Conservation (phyloP, 164 flowering plant genomes). For the Cinnamomum micranthum region DNA sequence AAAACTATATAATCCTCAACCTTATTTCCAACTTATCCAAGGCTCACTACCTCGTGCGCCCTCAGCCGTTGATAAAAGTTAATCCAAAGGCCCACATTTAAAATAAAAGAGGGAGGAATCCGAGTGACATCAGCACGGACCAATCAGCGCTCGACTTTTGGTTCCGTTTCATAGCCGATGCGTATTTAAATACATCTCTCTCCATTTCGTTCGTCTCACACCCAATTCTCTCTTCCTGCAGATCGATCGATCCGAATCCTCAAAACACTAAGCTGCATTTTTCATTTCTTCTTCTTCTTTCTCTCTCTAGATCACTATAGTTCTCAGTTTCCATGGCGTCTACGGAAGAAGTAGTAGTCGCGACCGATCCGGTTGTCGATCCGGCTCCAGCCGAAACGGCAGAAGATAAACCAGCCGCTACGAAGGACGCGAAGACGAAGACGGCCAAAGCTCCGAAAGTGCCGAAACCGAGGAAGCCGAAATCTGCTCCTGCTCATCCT, state of each 20-base stretch:
- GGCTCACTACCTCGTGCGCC: background rate
- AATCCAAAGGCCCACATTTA: conserved; percentile 31
- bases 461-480: conserved; percentile 27
- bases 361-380: conserved; percentile 8
- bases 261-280: background rate
- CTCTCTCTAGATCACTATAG: background rate
- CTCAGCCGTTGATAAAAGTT: conserved; percentile 23
- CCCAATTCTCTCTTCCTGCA: background rate
- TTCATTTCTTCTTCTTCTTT: background rate
- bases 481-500: conserved; percentile 37
- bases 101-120: conserved; percentile 20
- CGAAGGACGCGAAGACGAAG: conserved; percentile 4
- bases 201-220: background rate
- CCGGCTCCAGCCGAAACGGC: conserved; percentile 1
- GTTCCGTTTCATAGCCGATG: conserved; percentile 4
- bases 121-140: conserved; percentile 21
- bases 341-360: conserved; percentile 14
- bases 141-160: conserved; percentile 33
- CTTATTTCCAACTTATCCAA: conserved; percentile 6
- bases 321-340: conserved; percentile 20
- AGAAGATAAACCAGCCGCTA: conserved; percentile 14
- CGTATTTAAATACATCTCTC: conserved; percentile 17
- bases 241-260: background rate
- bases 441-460: conserved; percentile 20
- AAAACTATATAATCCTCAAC: conserved; percentile 12